Evolutionary conservation across 2,329 filamentous ascomycete species (phyloP).

Genomic region (Paraphoma chrysanthemicola): DNA sequence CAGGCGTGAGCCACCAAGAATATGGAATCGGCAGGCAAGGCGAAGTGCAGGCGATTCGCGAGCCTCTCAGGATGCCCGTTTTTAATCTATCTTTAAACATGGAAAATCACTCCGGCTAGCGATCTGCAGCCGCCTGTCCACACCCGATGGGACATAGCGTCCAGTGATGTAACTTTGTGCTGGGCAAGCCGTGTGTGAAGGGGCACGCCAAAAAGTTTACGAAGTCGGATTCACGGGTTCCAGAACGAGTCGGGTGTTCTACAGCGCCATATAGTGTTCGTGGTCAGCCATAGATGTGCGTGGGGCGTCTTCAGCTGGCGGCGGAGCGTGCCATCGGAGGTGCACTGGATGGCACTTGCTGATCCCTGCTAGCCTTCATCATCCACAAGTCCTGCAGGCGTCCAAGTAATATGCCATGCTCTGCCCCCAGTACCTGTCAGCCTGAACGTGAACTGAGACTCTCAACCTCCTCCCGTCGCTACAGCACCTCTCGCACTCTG

Average conservation of each 20-base stretch:
- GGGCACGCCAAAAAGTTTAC: no score
- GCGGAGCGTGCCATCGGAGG: background rate
- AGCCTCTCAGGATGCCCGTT: background rate
- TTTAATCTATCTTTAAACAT: constrained; percentile 6
- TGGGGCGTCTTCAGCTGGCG: background rate
- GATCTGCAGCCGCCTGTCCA: constrained; percentile 26
- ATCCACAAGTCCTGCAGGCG: constrained; percentile 22
- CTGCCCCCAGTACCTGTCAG: constrained; percentile 19
- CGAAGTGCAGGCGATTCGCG: background rate
- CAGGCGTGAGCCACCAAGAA: background rate
- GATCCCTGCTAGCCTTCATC: constrained; percentile 30
- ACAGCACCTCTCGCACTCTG: constrained; percentile 13
- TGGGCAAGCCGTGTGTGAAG: no score
- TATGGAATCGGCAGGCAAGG: constrained; percentile 3
- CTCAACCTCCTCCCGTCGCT: constrained; percentile 24
- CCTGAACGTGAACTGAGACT: constrained; percentile 16
- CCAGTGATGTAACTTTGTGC: background rate
- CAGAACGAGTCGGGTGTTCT: background rate
- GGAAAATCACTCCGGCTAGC: constrained; percentile 25
- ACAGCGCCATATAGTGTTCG: background rate
- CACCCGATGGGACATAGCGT: background rate
- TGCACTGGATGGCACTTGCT: constrained; percentile 26
- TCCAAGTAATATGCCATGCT: constrained; percentile 16
- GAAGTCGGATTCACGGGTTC: no score
- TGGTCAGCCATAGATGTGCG: background rate